These are phyloP conservation scores for Mangifera indica DNA, from an alignment of 345 rosid genomes.

Conservation along the genomic window DNA sequence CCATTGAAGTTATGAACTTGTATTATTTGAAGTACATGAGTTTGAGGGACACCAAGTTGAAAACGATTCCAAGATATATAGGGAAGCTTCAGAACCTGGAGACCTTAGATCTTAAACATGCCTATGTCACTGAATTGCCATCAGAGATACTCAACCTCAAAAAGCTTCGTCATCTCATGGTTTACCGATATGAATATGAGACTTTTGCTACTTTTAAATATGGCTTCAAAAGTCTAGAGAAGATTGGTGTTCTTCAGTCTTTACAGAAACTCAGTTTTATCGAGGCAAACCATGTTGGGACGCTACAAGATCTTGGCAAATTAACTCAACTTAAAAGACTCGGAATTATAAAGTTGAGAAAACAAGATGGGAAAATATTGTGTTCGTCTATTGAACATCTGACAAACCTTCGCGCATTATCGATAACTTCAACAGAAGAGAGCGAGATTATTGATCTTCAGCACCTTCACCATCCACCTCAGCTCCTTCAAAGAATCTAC, in stretches of 20 bases:
- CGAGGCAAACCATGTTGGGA: conserved; percentile 28
- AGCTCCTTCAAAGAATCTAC: conserved; percentile 32
- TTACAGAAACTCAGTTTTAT: conserved; percentile 40
- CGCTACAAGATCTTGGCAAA: conserved; percentile 38
- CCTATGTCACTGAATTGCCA: conserved; percentile 36
- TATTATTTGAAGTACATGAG: conserved; percentile 36
- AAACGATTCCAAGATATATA: conserved; percentile 33
- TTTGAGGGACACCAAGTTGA: conserved; percentile 36
- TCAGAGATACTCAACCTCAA: conserved; percentile 37
- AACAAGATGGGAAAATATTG: conserved; percentile 34
- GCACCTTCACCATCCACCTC: conserved; percentile 27
- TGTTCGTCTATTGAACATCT: conserved; percentile 32
- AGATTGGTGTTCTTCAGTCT: conserved; percentile 31
- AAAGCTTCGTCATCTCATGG: conserved; percentile 38
- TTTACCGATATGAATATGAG: conserved; percentile 33
- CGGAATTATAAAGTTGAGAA: conserved; percentile 36
- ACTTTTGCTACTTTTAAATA: conserved; percentile 27
- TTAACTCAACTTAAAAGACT: conserved; percentile 37
- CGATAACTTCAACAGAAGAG: conserved; percentile 16
- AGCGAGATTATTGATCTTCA: conserved; percentile 28
- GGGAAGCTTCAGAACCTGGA: conserved; percentile 43
- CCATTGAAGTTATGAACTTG: conserved; percentile 26
- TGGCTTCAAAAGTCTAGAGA: conserved; percentile 31
- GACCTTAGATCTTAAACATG: conserved; percentile 47
- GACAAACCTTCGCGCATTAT: conserved; percentile 31